phyloP scores from a whole-genome alignment of 2,329 filamentous ascomycete species.

The Penicillium sumatraense region DNA sequence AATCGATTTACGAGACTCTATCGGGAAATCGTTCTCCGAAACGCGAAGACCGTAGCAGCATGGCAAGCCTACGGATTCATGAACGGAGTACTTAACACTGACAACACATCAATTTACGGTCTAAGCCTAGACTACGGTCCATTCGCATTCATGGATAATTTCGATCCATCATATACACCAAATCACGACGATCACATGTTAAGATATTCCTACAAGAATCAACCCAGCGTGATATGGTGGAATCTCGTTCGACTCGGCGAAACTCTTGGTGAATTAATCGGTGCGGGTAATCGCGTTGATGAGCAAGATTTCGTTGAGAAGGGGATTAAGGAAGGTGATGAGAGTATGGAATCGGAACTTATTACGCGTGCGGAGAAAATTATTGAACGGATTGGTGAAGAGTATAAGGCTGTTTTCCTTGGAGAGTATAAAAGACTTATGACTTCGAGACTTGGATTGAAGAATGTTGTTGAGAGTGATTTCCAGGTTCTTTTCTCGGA shows the following conservation, averaged over 20 bases:
- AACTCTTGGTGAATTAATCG: slow-evolving; percentile 83
- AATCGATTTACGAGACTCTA: slow-evolving; percentile 89
- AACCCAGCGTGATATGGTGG: slow-evolving; percentile 98
- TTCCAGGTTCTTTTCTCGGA: slow-evolving; percentile 83
- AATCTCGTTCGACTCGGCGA: slow-evolving; percentile 92
- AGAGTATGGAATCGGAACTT: slow-evolving; percentile 70
- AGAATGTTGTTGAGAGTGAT: slow-evolving; percentile 69
- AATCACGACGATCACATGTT: slow-evolving; percentile 93
- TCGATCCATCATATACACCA: slow-evolving; percentile 91
- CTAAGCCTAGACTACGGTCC: slow-evolving; percentile 93
- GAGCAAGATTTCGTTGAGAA: slow-evolving; percentile 70
- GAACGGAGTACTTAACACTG: slow-evolving; percentile 96
- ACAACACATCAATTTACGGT: slow-evolving; percentile 91
- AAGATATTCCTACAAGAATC: slow-evolving; percentile 90
- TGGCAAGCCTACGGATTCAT: slow-evolving; percentile 99
- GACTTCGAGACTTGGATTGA: slow-evolving; percentile 77
- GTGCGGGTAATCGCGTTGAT: slow-evolving; percentile 74
- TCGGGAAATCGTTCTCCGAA: slow-evolving; percentile 81
- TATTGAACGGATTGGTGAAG: slow-evolving; percentile 79
- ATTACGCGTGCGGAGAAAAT: slow-evolving; percentile 80
- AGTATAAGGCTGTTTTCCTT: slow-evolving; percentile 86
- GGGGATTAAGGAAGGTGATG: slow-evolving; percentile 73
- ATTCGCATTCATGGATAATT: slow-evolving; percentile 97
- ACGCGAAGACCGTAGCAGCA: slow-evolving; percentile 83
- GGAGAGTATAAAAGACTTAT: slow-evolving; percentile 89